Evolutionary conservation across 768 basidiomycete species (phyloP), one percentile per base, ranked within the genome.

Genomic region (Coprinopsis sp.): DNA sequence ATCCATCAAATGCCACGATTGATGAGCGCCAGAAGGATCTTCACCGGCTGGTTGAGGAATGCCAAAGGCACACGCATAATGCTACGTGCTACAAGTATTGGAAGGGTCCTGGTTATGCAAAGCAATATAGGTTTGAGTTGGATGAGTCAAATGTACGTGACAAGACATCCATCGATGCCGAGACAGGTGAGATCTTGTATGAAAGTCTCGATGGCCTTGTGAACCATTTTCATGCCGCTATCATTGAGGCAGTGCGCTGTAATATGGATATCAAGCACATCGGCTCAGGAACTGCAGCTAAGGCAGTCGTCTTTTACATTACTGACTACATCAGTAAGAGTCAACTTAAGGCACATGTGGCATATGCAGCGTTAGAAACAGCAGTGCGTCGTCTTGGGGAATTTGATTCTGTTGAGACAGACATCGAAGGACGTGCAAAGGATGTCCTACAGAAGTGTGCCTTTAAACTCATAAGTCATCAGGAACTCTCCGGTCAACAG

Each of bases 231-330:
- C 74, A 74, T 54, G 43, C 37, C 0, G 68, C 64, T 0, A 72
- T 76, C 1, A 7, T 74, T 1, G 30, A 59, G n/a, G 52, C 57
- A 0, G 46, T 74, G 0, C 46, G 64, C 0, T 69, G 69, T 36
- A 77, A 77, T 42, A 73, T 72, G 66, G 75, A 77, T 42, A 69
- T 77, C 1, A 71, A 74, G 47, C 72, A 65, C 34, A 65, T 77
- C 12, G 64, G 64, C 0, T 73, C 71, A 0, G 74, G 74, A 0
- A 30, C 54, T 4, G 48, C 62, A 0, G 70, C 70, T 1, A 74
- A 75, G 44, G 72, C 73, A 0, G 49, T 73, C 0, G 29, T 71
- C 3, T 72, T 70, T 45, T 77, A 76, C 40, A 70, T 76, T 16
- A 76, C 74, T 0, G 64, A 77, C 44, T 76, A 77, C 40, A 74